Evolutionary conservation across 805 yeast species (phyloP).

Genomic region (Huiozyma sinensis): DNA sequence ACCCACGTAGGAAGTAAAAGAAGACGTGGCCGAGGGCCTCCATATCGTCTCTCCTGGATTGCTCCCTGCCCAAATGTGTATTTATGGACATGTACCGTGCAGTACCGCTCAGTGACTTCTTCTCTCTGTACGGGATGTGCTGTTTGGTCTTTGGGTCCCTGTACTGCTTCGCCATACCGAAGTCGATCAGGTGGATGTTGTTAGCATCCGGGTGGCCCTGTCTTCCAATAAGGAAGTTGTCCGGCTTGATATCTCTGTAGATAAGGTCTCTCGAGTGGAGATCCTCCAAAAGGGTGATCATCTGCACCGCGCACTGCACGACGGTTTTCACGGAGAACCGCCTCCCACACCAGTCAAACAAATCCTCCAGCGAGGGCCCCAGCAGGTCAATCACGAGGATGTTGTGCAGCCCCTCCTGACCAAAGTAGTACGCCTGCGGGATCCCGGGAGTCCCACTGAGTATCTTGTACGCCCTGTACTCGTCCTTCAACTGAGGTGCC

Average conservation of each 20-base stretch:
- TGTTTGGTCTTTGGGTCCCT: constrained; percentile 92
- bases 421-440: constrained; percentile 95
- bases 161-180: constrained; percentile 98
- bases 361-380: constrained; percentile 92
- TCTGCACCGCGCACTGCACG: constrained; percentile 88
- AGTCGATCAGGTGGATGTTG: constrained; percentile 81
- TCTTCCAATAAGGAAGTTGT: constrained; percentile 87
- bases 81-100: constrained; percentile 98
- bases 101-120: constrained; percentile 91
- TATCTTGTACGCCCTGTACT: constrained; percentile 88
- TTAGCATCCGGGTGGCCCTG: constrained; percentile 79
- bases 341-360: constrained; percentile 97
- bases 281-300: constrained; percentile 77
- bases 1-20: constrained; percentile 87
- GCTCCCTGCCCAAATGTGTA: constrained; percentile 95
- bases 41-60: constrained; percentile 89
- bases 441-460: constrained; percentile 75
- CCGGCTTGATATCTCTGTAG: constrained; percentile 95
- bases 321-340: constrained; percentile 80
- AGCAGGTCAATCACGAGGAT: constrained; percentile 86
- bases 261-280: constrained; percentile 86
- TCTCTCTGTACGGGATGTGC: constrained; percentile 94
- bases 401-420: constrained; percentile 96
- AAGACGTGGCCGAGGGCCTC: constrained; percentile 96
- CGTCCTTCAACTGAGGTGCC: constrained; percentile 95